Evolutionary conservation across 306 rosid genomes (phyloP).

Genomic region (Vigna reflexopilosa): DNA sequence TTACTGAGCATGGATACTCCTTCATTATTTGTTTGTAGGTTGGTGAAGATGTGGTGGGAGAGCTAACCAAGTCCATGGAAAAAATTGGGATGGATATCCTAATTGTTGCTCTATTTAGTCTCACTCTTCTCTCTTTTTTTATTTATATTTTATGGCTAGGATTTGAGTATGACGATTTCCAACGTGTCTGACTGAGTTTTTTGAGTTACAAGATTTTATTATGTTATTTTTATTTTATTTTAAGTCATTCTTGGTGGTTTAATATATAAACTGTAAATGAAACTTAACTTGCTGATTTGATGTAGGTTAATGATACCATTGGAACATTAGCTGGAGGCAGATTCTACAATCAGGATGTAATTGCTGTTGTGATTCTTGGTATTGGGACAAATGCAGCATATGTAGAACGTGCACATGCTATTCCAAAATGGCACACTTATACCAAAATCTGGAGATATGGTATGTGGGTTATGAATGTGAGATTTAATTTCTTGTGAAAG

Average conservation of each 20-base stretch:
- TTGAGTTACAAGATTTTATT: slow-evolving; percentile 23
- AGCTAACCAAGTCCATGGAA: slow-evolving; percentile 76
- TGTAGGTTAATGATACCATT: slow-evolving; percentile 92
- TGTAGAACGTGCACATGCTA: slow-evolving; percentile 85
- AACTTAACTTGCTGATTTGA: slow-evolving; percentile 44
- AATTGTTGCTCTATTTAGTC: slow-evolving; percentile 79
- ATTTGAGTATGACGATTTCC: slow-evolving; percentile 32
- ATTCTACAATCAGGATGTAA: slow-evolving; percentile 73
- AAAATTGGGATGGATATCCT: slow-evolving; percentile 87
- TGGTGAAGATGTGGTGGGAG: slow-evolving; percentile 89
- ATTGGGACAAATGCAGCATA: slow-evolving; percentile 97
- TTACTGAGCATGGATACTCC: slow-evolving; percentile 12
- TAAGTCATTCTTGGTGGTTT: background rate
- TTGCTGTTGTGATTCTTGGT: slow-evolving; percentile 93
- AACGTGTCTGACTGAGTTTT: slow-evolving; percentile 22
- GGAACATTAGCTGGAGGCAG: slow-evolving; percentile 96
- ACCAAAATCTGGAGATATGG: slow-evolving; percentile 96
- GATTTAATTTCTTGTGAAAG: background rate
- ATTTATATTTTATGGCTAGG: slow-evolving; percentile 6
- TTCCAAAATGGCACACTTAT: slow-evolving; percentile 94
- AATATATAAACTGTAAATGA: slow-evolving; percentile 12
- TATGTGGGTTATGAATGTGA: slow-evolving; percentile 44
- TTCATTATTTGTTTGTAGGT: slow-evolving; percentile 57
- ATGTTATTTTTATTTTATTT: background rate
- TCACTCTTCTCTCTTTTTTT: slow-evolving; percentile 35